phyloP scores from a whole-genome alignment of 257 asterid genomes.

The Thymus quinquecostatus region DNA sequence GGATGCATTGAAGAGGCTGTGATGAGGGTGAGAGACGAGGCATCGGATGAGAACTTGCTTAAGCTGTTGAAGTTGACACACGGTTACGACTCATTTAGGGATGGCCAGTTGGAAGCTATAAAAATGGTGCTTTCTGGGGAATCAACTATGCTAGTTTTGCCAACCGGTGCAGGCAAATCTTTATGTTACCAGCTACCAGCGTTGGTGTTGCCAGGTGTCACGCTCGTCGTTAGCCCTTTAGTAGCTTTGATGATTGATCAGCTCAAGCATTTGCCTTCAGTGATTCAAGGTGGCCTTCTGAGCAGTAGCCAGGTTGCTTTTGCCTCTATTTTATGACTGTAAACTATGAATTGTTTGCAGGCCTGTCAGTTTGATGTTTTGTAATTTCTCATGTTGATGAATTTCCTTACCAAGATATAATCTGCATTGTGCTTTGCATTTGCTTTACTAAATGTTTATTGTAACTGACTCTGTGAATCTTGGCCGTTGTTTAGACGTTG shows the following conservation, averaged over 20 bases:
- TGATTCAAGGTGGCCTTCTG: constrained; percentile 79
- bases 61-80: constrained; percentile 73
- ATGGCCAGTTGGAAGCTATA: constrained; percentile 89
- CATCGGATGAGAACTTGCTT: constrained; percentile 70
- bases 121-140: constrained; percentile 79
- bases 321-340: constrained; percentile 11
- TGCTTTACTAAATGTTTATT: not conserved
- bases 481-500: constrained; percentile 53
- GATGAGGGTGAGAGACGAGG: constrained; percentile 66
- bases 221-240: constrained; percentile 90
- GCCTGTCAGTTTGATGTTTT: no score
- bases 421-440: not conserved
- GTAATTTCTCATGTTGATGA: no score
- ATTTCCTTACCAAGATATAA: no score
- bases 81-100: constrained; percentile 79
- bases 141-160: constrained; percentile 87
- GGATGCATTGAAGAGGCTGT: constrained; percentile 68
- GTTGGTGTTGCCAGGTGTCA: constrained; percentile 71
- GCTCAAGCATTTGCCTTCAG: constrained; percentile 79
- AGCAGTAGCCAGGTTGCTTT: constrained; percentile 81
- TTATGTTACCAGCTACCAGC: constrained; percentile 92
- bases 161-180: constrained; percentile 95
- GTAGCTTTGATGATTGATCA: constrained; percentile 98
- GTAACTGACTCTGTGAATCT: constrained; percentile 32
- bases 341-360: no score